Evolutionary conservation across 768 basidiomycete species (phyloP), one percentile per base, ranked within the genome.

Genomic region (Roridomyces roridus): DNA sequence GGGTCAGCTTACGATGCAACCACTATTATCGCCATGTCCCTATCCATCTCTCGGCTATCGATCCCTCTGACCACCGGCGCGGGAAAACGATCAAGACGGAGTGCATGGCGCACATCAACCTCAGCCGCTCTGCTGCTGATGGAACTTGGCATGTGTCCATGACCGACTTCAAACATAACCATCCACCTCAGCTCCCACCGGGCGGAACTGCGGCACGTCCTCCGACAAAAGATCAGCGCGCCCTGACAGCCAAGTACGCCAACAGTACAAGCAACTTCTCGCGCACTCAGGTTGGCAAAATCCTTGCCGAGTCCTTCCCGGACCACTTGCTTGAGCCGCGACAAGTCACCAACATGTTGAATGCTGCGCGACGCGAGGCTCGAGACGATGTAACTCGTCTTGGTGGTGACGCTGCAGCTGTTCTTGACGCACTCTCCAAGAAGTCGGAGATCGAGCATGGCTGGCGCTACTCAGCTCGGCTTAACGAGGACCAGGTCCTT

Each of bases 71-170:
- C 25, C 44, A 49, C n/a, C 53, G 63, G 1, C 5, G 23, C 7
- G 55, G 57, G 4, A 64, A 60, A 23, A 54, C 68, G 2, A 62
- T 41, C 29, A 60, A 52, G 36, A 63, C 56, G 11, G 47, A 63
- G 28, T 71, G 67, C 50, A 44, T 31, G 39, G 70, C 70, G 11
- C 63, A 67, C 49, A 66, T 68, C 10, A 70, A 71, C 44, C 43
- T 66, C 15, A 62, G 44, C 29, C 34, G n/a, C 3, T 28, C 59
- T 4, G 21, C n/a, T n/a, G 40, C 39, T 10, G 52, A 47, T 15
- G 53, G 53, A 17, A 51, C 56, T 14, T 70, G 64, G 62, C 51
- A 59, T 39, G 52, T 67, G 9, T 55, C 64, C 7, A 35, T 63
- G 42, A 44, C 26, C 0, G 45, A 64, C 14, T 66, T 61, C 59